Conservation (phyloP, 768 basidiomycete species). For the Cystofilobasidium capitatum region DNA sequence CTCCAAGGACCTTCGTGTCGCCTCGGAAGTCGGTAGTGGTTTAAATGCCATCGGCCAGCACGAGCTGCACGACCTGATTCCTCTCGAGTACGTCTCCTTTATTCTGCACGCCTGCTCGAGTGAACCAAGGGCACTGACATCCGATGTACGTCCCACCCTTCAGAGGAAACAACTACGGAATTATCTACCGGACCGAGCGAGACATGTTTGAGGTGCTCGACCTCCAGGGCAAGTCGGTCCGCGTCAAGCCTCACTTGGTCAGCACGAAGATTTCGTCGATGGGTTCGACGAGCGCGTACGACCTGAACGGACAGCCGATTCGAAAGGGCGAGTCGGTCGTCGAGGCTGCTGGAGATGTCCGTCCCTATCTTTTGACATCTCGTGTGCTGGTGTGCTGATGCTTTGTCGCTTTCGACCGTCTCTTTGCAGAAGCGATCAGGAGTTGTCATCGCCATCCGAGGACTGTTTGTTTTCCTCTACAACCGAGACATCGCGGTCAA, state of each 20-base stretch:
- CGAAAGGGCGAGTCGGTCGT: conserved; percentile 83
- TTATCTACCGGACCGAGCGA: conserved; percentile 94
- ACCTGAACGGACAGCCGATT: conserved; percentile 78
- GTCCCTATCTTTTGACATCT: conserved; percentile 30
- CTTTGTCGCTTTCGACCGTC: background rate
- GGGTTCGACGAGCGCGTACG: conserved; percentile 53
- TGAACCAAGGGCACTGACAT: too few relatives aligned
- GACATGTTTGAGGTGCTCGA: conserved; percentile 93
- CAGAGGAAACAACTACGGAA: conserved; percentile 86
- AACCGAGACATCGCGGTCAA: conserved; percentile 85
- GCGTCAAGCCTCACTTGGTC: conserved; percentile 88
- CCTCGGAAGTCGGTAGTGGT: conserved; percentile 89
- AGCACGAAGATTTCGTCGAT: conserved; percentile 43
- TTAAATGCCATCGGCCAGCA: conserved; percentile 85
- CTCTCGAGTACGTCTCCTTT: conserved; percentile 91
- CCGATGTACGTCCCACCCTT: background rate
- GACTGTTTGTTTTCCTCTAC: conserved; percentile 85
- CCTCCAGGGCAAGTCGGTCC: conserved; percentile 72
- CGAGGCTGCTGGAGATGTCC: conserved; percentile 77
- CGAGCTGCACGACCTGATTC: conserved; percentile 90
- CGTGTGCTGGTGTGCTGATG: background rate
- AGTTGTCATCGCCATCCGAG: conserved; percentile 82
- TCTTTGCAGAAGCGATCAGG: conserved; percentile 64
- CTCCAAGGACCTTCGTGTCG: conserved; percentile 91
- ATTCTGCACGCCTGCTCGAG: too few relatives aligned